Evolutionary conservation across 2,329 filamentous ascomycete genomes (phyloP).

Genomic region (Tetracladium maxilliforme): DNA sequence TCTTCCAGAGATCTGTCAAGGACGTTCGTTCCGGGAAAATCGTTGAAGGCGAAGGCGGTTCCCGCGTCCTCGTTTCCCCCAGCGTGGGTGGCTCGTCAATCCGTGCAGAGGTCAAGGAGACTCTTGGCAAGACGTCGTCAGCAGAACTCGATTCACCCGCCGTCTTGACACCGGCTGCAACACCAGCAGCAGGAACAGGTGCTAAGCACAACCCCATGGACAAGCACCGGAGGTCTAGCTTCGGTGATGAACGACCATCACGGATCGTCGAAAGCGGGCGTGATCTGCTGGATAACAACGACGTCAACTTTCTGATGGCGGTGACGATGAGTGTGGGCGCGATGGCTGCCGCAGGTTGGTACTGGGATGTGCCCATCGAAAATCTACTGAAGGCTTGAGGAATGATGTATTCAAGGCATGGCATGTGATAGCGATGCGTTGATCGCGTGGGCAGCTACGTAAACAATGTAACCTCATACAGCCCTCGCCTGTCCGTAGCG

Average conservation of each 20-base stretch:
- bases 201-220: conserved; percentile 31
- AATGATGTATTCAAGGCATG: not conserved
- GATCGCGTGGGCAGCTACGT: no score
- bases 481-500: no score
- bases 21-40: conserved; percentile 77
- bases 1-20: conserved; percentile 74
- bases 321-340: conserved; percentile 63
- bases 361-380: conserved; percentile 39
- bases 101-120: conserved; percentile 26
- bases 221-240: conserved; percentile 34
- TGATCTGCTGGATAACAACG: conserved; percentile 80
- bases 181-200: conserved; percentile 23
- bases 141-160: conserved; percentile 19
- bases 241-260: conserved; percentile 24
- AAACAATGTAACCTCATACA: no score
- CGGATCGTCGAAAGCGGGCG: conserved; percentile 46
- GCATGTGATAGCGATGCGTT: no score
- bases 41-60: conserved; percentile 71
- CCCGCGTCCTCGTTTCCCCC: conserved; percentile 32
- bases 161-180: conserved; percentile 18
- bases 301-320: conserved; percentile 89
- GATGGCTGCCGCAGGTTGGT: conserved; percentile 50
- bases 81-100: conserved; percentile 17
- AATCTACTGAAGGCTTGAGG: conserved; percentile 15
- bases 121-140: conserved; percentile 21